phyloP scores from a whole-genome alignment of 371 early-diverging fungal genomes.

The Homolaphlyctis polyrhiza region DNA sequence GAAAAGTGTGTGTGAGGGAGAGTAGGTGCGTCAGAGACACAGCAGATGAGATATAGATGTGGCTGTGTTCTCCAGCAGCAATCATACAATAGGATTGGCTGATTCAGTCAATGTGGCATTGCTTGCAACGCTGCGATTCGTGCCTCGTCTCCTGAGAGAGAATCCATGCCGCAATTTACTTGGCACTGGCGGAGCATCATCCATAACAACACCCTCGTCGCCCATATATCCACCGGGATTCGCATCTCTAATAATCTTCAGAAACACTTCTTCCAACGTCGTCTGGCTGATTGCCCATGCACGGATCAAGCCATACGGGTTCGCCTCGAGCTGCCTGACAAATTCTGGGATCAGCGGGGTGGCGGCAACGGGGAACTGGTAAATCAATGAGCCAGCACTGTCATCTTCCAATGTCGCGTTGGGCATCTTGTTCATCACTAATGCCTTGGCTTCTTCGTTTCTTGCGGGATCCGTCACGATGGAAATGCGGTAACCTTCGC shows the following conservation, averaged over 20 bases:
- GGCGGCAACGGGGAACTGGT: conserved; percentile 43
- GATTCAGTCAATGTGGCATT: too few species aligned
- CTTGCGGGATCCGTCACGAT: conserved; percentile 24
- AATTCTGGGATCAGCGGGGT: neutral
- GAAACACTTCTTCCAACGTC: conserved; percentile 52
- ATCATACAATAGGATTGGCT: neutral
- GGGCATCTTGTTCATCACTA: conserved; percentile 34
- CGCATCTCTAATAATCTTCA: conserved; percentile 34
- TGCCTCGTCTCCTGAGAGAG: neutral
- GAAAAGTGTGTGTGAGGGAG: too few species aligned
- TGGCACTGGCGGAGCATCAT: neutral
- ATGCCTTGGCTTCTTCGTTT: conserved; percentile 35
- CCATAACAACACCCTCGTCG: neutral
- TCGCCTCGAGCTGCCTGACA: neutral
- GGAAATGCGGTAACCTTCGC: conserved; percentile 34
- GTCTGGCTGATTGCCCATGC: conserved; percentile 68
- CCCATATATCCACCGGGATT: conserved; percentile 21
- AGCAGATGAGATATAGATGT: too few species aligned
- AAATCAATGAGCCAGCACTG: conserved; percentile 57
- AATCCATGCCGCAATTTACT: neutral
- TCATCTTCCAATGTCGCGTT: conserved; percentile 57
- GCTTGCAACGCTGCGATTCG: neutral
- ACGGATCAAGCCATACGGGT: conserved; percentile 33
- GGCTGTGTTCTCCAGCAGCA: too few species aligned
- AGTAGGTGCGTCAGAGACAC: too few species aligned